These are phyloP conservation scores for Kluyveromyces lactis DNA, from an alignment of 805 yeast species.

Conservation along the genomic window DNA sequence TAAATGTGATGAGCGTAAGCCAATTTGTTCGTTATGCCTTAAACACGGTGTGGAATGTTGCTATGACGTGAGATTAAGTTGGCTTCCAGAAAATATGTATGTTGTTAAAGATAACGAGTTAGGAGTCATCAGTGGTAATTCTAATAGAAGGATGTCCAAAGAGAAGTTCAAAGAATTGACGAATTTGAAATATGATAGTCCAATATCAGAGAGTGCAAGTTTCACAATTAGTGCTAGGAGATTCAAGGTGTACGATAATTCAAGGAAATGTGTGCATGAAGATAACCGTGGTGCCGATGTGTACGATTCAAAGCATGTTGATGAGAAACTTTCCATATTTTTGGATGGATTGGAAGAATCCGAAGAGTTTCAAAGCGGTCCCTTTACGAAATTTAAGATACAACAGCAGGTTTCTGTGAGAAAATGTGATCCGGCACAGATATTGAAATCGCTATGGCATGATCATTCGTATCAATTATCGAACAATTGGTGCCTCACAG, in stretches of 20 bases:
- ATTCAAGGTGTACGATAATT: conserved; percentile 24
- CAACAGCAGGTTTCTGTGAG: background rate
- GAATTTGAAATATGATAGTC: background rate
- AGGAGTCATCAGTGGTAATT: background rate
- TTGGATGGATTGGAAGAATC: conserved; percentile 7
- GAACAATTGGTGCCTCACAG: too few species aligned
- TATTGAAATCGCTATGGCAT: too few species aligned
- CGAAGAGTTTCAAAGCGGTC: conserved; percentile 1
- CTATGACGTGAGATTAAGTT: conserved; percentile 24
- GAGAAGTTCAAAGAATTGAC: conserved; percentile 10
- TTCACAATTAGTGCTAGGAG: conserved; percentile 27
- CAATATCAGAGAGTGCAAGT: conserved; percentile 5
- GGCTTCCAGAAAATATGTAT: conserved; percentile 23
- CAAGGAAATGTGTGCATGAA: conserved; percentile 18
- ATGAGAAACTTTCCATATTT: conserved; percentile 13
- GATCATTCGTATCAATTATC: too few species aligned
- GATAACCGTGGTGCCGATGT: conserved; percentile 5
- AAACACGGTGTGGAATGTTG: conserved; percentile 21
- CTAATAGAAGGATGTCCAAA: conserved; percentile 11
- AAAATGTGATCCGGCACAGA: too few species aligned
- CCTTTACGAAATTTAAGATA: background rate
- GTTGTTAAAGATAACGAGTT: conserved; percentile 6
- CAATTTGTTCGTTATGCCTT: conserved; percentile 22
- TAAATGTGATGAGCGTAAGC: conserved; percentile 25
- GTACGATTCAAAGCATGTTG: conserved; percentile 18